Evolutionary conservation across 2,329 filamentous ascomycete species (phyloP).

Genomic region (Ustilaginoidea virens): DNA sequence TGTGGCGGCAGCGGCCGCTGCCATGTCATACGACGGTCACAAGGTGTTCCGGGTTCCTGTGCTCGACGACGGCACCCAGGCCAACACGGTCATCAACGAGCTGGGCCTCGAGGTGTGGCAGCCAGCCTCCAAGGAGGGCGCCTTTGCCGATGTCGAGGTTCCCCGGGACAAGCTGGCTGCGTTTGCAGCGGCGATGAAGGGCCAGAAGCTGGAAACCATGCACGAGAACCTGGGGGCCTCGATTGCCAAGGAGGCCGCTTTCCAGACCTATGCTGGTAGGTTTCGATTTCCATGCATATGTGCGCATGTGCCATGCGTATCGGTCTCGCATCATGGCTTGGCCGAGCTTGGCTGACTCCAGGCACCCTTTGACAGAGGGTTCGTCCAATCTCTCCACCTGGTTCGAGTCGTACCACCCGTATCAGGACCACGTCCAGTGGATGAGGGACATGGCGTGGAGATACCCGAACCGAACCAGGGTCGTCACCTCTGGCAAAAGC

Average conservation of each 20-base stretch:
- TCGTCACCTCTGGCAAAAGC: conserved; percentile 33
- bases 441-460: conserved; percentile 26
- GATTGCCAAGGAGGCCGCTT: conserved; percentile 19
- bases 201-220: conserved; percentile 18
- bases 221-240: conserved; percentile 23
- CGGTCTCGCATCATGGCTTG: too few relatives aligned
- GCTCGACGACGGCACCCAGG: conserved; percentile 14
- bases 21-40: conserved; percentile 25
- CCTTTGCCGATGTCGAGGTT: conserved; percentile 25
- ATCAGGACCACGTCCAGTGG: conserved; percentile 33
- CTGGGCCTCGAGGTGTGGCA: conserved; percentile 23
- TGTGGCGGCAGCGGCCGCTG: conserved; percentile 7
- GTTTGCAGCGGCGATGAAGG: conserved; percentile 17
- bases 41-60: conserved; percentile 28
- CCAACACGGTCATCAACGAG: conserved; percentile 18
- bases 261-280: conserved; percentile 16
- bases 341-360: background rate
- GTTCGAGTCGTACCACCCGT: conserved; percentile 38
- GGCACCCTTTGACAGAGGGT: conserved; percentile 5
- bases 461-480: conserved; percentile 28
- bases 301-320: background rate
- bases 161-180: conserved; percentile 16
- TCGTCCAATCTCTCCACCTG: conserved; percentile 20
- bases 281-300: background rate
- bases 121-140: conserved; percentile 14